Percentiles rank a stretch among this genome's conserved stretches.
Evolutionary conservation across 192 early-diverging fungal species (phyloP).

Genomic region (Coemansia sp.): DNA sequence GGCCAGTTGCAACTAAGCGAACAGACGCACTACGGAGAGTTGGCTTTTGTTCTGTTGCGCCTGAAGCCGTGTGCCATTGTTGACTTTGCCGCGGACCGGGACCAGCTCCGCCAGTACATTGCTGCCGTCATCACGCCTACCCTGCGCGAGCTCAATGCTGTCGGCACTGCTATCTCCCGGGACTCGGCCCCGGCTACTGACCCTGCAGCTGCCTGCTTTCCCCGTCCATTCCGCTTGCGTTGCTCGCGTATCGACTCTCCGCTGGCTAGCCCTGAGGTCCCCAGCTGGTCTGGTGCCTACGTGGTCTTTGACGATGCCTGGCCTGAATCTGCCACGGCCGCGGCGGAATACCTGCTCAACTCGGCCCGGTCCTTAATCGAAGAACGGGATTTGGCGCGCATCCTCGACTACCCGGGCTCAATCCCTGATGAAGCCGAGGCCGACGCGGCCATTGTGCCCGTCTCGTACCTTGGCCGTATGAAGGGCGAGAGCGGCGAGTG

Average conservation of each 20-base stretch:
- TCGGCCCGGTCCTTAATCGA: background rate
- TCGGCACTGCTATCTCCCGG: slow-evolving; percentile 6
- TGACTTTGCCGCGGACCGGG: slow-evolving; percentile 31
- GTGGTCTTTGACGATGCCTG: slow-evolving; percentile 28
- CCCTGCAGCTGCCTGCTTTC: slow-evolving; percentile 23
- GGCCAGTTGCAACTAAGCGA: slow-evolving; percentile 26
- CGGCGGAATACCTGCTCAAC: slow-evolving; percentile 11
- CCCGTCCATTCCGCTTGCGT: slow-evolving; percentile 20
- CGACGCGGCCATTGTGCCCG: slow-evolving; percentile 27
- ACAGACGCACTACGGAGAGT: slow-evolving; percentile 42
- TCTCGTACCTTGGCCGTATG: slow-evolving; percentile 41
- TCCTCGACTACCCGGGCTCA: slow-evolving; percentile 40
- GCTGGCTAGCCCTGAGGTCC: slow-evolving; percentile 24
- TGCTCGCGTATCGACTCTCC: slow-evolving; percentile 20
- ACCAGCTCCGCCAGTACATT: slow-evolving; percentile 24
- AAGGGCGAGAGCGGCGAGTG: slow-evolving; percentile 47
- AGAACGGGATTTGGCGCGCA: slow-evolving; percentile 26
- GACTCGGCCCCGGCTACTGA: background rate
- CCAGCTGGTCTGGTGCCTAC: slow-evolving; percentile 37
- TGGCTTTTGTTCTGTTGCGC: slow-evolving; percentile 31
- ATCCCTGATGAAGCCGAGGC: slow-evolving; percentile 24
- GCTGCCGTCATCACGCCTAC: slow-evolving; percentile 16
- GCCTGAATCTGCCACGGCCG: slow-evolving; percentile 22
- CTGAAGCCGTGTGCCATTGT: slow-evolving; percentile 41
- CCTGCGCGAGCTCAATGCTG: slow-evolving; percentile 28